phyloP scores from a whole-genome alignment of 2,329 filamentous ascomycete genomes.

The Colletotrichum simmondsii region DNA sequence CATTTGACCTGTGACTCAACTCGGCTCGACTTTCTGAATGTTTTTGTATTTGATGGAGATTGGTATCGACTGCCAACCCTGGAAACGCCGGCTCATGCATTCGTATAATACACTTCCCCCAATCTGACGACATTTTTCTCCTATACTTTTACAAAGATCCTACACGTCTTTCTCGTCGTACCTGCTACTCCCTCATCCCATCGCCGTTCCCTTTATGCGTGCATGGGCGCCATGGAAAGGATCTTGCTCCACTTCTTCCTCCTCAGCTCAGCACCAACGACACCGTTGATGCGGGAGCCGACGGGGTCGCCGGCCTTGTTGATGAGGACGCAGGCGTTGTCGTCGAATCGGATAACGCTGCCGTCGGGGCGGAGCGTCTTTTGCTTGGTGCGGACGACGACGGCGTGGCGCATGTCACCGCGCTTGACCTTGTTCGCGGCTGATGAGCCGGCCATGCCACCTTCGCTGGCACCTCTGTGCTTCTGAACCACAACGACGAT shows the following conservation, averaged over 20 bases:
- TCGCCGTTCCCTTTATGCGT: conserved; percentile 52
- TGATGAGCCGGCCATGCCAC: conserved; percentile 76
- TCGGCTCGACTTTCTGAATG: background rate
- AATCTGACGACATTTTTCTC: conserved; percentile 1
- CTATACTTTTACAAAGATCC: conserved; percentile 26
- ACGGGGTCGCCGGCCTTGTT: conserved; percentile 98
- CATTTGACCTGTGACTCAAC: background rate
- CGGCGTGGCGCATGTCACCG: conserved; percentile 95
- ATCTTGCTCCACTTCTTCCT: conserved; percentile 99
- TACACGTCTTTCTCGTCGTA: background rate
- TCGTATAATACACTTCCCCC: conserved; percentile 26
- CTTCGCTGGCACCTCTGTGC: conserved; percentile 82
- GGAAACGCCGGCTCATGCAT: conserved; percentile 34
- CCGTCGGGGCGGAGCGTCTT: conserved; percentile 89
- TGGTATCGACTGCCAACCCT: conserved; percentile 32
- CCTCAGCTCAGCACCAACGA: conserved; percentile 90
- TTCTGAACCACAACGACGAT: conserved; percentile 99
- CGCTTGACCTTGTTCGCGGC: conserved; percentile 93
- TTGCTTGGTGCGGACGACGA: conserved; percentile 92
- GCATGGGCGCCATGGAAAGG: conserved; percentile 86
- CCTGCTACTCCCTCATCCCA: background rate
- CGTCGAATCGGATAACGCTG: conserved; percentile 91
- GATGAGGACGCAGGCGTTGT: conserved; percentile 97
- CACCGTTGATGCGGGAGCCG: conserved; percentile 89
- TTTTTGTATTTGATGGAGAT: conserved; percentile 28